These are phyloP conservation scores for Hypomontagnella submonticulosa DNA, from an alignment of 495 filamentous ascomycete species.

Conservation along the genomic window DNA sequence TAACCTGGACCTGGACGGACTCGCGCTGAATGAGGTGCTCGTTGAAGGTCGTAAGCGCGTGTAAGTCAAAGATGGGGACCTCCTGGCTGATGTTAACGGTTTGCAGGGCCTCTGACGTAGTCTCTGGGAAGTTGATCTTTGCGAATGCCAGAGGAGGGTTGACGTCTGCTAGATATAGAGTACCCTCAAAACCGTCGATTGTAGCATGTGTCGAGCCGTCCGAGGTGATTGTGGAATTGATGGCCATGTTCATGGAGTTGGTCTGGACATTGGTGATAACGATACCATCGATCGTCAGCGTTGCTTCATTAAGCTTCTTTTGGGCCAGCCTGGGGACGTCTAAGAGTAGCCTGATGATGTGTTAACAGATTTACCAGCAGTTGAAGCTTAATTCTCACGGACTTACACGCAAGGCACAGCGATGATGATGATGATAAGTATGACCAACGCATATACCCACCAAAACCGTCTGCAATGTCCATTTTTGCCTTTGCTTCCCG, in stretches of 20 bases:
- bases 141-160: conserved; percentile 66
- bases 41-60: conserved; percentile 70
- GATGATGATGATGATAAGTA: conserved; percentile 68
- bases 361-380: conserved; percentile 5
- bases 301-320: conserved; percentile 70
- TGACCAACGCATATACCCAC: conserved; percentile 74
- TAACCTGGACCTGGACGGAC: conserved; percentile 52
- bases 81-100: conserved; percentile 69
- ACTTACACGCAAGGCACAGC: conserved; percentile 76
- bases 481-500: conserved; percentile 13
- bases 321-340: conserved; percentile 79
- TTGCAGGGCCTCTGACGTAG: conserved; percentile 62
- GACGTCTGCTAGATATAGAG: conserved; percentile 66
- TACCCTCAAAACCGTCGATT: conserved; percentile 54
- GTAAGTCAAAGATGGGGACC: conserved; percentile 63
- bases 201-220: conserved; percentile 63
- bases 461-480: conserved; percentile 68
- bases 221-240: conserved; percentile 62
- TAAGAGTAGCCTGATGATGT: conserved; percentile 69
- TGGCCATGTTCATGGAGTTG: conserved; percentile 65
- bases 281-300: conserved; percentile 68
- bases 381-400: neutral
- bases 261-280: conserved; percentile 67
- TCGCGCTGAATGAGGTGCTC: conserved; percentile 60
- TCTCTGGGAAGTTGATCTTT: conserved; percentile 62